A percentile compares a stretch with the other conserved stretches of the same genome.
These are phyloP conservation scores for Kazachstania psychrophila DNA, from an alignment of 805 yeast genomes.

Conservation along the genomic window DNA sequence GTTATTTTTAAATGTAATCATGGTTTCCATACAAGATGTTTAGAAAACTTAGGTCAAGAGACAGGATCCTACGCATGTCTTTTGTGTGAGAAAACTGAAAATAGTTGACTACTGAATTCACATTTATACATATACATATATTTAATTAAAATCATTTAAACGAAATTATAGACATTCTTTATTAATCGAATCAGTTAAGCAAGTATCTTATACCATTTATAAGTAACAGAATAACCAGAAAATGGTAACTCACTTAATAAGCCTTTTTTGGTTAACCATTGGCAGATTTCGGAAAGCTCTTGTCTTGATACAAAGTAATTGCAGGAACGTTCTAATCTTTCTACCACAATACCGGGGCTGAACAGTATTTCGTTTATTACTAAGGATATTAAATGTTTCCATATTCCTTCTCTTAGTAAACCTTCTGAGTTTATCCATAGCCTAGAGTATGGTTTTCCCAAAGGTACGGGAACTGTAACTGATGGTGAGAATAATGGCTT, in stretches of 20 bases:
- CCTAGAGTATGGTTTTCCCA: slow-evolving; percentile 52
- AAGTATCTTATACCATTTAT: slow-evolving; percentile 21
- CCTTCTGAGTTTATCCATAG: slow-evolving; percentile 69
- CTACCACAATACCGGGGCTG: slow-evolving; percentile 44
- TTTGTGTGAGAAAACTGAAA: slow-evolving; percentile 7
- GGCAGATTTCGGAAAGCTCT: slow-evolving; percentile 34
- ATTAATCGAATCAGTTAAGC: slow-evolving; percentile 1
- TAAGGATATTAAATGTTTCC: slow-evolving; percentile 48
- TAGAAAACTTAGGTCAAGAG: slow-evolving; percentile 24
- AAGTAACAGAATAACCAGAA: slow-evolving; percentile 16
- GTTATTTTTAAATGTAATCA: slow-evolving; percentile 25
- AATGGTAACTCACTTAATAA: slow-evolving; percentile 10
- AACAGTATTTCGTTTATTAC: slow-evolving; percentile 39
- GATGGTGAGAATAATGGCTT: slow-evolving; percentile 5
- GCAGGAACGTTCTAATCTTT: slow-evolving; percentile 14
- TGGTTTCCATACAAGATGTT: slow-evolving; percentile 23
- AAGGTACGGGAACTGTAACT: slow-evolving; percentile 38
- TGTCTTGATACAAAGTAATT: slow-evolving; percentile 28
- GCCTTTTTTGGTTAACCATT: slow-evolving; percentile 38
- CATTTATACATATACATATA: slow-evolving; percentile 1
- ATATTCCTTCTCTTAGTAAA: slow-evolving; percentile 45
- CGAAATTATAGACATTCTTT: neutral
- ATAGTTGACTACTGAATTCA: neutral
- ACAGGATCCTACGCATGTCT: slow-evolving; percentile 15
- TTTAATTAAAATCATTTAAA: neutral